A percentile compares a stretch with the other conserved stretches of the same genome.
Evolutionary conservation across 306 rosid genomes (phyloP).

Genomic region (Castanea sativa): DNA sequence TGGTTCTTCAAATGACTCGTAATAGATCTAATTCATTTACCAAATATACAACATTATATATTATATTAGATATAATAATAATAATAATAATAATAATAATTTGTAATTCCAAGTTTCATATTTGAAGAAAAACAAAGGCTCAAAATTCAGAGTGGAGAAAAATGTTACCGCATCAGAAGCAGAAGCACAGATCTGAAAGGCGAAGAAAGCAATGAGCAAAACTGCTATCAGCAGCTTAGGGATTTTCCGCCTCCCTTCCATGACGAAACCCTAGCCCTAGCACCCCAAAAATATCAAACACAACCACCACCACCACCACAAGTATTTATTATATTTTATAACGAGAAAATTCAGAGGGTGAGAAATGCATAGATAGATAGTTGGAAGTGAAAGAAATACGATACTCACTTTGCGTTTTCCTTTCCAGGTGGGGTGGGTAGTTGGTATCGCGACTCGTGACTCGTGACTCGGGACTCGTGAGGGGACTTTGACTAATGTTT

Average conservation of each 20-base stretch:
- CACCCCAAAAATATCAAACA: neutral
- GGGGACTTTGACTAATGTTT: too few species aligned
- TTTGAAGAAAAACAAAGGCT: too few species aligned
- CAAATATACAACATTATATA: neutral
- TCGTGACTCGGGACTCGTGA: too few species aligned
- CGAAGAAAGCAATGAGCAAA: conserved; percentile 11
- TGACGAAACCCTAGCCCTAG: neutral
- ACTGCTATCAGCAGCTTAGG: neutral
- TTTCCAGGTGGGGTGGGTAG: too few species aligned
- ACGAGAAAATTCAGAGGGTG: too few species aligned
- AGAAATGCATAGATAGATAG: too few species aligned
- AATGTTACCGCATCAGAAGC: conserved; percentile 10
- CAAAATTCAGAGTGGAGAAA: neutral
- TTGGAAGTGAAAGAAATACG: too few species aligned
- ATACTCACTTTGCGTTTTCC: too few species aligned
- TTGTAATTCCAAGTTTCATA: too few species aligned
- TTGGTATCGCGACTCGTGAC: too few species aligned
- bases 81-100: too few species aligned
- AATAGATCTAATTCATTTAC: conserved; percentile 47
- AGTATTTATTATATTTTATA: neutral
- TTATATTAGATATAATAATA: neutral
- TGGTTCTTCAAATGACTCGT: conserved; percentile 79
- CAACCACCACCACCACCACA: neutral
- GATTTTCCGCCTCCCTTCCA: neutral
- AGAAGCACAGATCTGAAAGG: conserved; percentile 21